phyloP scores from a whole-genome alignment of 108 stramenopile species.

The Chaetoceros tenuissimus region DNA sequence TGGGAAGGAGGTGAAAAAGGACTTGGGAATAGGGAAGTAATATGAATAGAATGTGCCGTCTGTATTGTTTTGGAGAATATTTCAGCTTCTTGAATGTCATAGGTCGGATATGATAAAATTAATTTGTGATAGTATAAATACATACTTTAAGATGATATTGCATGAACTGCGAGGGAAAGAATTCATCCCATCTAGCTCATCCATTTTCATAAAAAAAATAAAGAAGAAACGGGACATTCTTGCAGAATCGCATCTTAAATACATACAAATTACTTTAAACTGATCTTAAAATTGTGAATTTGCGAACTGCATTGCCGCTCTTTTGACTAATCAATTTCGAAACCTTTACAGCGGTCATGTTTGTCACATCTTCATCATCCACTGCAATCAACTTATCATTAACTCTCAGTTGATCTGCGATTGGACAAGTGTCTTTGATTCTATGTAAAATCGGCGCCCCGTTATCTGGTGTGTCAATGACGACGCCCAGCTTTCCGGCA shows the following conservation, averaged over 20 bases:
- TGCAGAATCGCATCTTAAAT: too few species aligned
- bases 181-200: too few species aligned
- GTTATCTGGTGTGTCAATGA: conserved; percentile 84
- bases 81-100: too few species aligned
- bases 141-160: too few species aligned
- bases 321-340: conserved; percentile 79
- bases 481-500: conserved; percentile 81
- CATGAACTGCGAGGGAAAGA: too few species aligned
- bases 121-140: too few species aligned
- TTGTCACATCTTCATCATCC: conserved; percentile 78
- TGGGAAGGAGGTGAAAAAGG: conserved; percentile 59
- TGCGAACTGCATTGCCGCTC: conserved; percentile 66
- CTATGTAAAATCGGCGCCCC: conserved; percentile 82
- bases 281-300: conserved; percentile 55
- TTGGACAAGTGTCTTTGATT: conserved; percentile 76
- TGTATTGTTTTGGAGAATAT: too few species aligned
- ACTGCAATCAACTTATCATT: conserved; percentile 82
- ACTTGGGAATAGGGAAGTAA: conserved; percentile 38
- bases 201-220: too few species aligned
- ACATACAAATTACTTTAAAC: too few species aligned
- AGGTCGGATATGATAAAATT: too few species aligned
- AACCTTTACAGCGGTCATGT: conserved; percentile 88
- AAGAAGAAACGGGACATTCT: too few species aligned
- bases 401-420: conserved; percentile 69
- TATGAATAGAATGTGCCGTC: too few species aligned